Evolutionary conservation across 2,329 filamentous ascomycete species (phyloP).

Genomic region (Cadophora luteo-olivacea): DNA sequence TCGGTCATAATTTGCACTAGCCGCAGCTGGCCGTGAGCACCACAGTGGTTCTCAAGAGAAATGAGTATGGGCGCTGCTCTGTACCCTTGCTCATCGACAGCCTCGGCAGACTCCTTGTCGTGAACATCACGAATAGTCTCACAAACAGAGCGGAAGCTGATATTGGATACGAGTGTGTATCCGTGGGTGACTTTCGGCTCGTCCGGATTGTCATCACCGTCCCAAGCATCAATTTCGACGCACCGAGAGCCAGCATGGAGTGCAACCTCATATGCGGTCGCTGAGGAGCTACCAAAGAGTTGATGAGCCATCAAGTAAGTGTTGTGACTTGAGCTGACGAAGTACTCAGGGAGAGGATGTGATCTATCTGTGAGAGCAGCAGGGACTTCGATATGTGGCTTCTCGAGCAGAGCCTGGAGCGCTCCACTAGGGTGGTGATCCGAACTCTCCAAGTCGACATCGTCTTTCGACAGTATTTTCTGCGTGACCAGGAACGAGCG

Average conservation of each 20-base stretch:
- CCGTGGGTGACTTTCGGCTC: conserved; percentile 76
- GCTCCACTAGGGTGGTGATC: conserved; percentile 53
- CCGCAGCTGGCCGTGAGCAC: conserved; percentile 61
- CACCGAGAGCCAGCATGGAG: conserved; percentile 69
- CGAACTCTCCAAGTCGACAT: conserved; percentile 53
- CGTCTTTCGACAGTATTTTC: conserved; percentile 54
- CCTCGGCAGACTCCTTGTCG: conserved; percentile 60
- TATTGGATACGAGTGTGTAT: conserved; percentile 70
- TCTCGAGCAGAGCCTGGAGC: conserved; percentile 59
- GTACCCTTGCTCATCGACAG: conserved; percentile 48
- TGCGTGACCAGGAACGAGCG: conserved; percentile 61
- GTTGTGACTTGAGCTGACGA: conserved; percentile 76
- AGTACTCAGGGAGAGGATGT: conserved; percentile 71
- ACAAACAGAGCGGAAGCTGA: conserved; percentile 69
- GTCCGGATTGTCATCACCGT: conserved; percentile 62
- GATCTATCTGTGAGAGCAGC: conserved; percentile 60
- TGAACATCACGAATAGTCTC: conserved; percentile 68
- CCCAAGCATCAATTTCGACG: conserved; percentile 78
- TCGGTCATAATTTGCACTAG: conserved; percentile 71
- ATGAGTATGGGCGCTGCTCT: conserved; percentile 64
- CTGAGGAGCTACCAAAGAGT: conserved; percentile 67
- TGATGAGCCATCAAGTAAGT: conserved; percentile 76
- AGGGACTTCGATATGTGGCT: conserved; percentile 64
- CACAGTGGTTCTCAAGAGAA: conserved; percentile 73
- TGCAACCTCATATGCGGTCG: conserved; percentile 67